Base-by-base conservation (phyloP, 2,329 filamentous ascomycete species). In the Lachnum nothofagi region DNA sequence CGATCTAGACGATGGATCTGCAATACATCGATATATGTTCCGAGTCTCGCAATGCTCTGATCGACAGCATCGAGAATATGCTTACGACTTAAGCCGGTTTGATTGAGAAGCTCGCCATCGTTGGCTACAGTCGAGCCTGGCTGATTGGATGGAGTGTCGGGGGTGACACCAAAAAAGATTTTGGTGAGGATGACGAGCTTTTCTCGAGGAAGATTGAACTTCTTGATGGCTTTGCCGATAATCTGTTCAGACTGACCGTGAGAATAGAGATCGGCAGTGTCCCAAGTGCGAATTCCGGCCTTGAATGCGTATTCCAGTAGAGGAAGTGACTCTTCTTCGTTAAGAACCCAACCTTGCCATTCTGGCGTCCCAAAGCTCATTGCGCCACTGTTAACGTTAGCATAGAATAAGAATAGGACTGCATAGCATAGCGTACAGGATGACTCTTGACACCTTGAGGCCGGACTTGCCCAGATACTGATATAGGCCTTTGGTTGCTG, bases 11-110 rank as follows among this genome's bases (percentile, higher is more conserved):
- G 70, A 57, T 83, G 79, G 47, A 82, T 77, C 62, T 82, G 78
- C n/a, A 82, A 66, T 2, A 81, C 70, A 63, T 80, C 77, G 52
- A 81, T 76, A 62, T 83, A 82, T 2, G 73, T 79, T 16, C 72
- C 75, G 23, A 83, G 67, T 16, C 79, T 66, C 48, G 70, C 66
- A 2, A 81, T 66, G 43, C 76, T 81, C 33, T 72, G 74, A n/a
- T 85, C 75, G 3, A 86, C 82, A 0, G 80, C 78, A 54, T 82
- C 76, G 59, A 86, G 79, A 55, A 86, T 81, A 46, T 81, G 77
- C 56, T 78, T 79, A 41, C 83, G 71, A 14, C 76, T 80, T 19
- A 86, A n/a, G n/a, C n/a, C n/a, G n/a, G n/a, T n/a, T n/a, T n/a
- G n/a, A n/a, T n/a, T n/a, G n/a, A n/a, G n/a, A n/a, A n/a, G n/a